Evolutionary conservation across 306 rosid species (phyloP), one percentile per base, ranked within the genome.

Genomic region (Cucurbita argyrosperma): DNA sequence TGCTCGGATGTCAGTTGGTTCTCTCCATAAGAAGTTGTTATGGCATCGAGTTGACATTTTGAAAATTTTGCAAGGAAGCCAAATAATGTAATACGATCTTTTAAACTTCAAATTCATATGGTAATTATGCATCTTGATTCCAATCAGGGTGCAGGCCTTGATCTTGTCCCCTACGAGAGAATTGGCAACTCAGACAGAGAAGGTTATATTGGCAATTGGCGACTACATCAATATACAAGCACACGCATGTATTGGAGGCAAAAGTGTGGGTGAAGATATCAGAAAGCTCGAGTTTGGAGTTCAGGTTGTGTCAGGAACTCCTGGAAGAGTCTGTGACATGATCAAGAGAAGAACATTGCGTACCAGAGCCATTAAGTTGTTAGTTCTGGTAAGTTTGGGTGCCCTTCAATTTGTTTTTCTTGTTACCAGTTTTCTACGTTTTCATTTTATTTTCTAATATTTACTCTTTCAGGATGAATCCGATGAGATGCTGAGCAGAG

Each of bases 401-500:
- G 21, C 53, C 57, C 47, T 65, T 67, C 58, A 10, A 11, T 13
- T 8, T 47, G 9, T 13, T 10, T 61, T 13, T 5, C 65, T 14
- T 10, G 14, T 6, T 73, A 26, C n/a, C 4, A 40, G 18, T 10
- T 10, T 46, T 53, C 18, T 18, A 3, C 21, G 12, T 6, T 21
- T 5, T 6, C 7, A 72, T 55, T 16, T 11, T 14, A 39, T 18
- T 10, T 35, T 35, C 56, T 65, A 40, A 18, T 30, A 19, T 70
- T 12, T 6, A 8, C 23, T 54, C 35, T 21, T 74, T 50, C 88
- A 95, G 99, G 99, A 95, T 59, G 99, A 95, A 78, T 95, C 96
- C 59, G 99, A 95, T 85, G 99, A 95, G 76, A 95, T 95, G 99
- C 79, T 95, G 92, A 95, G 99, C 84, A 85, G 99, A 83, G 99